Evolutionary conservation across 331 rosid species (phyloP), one percentile per base, ranked within the genome.

Genomic region (Cucumis variabilis): DNA sequence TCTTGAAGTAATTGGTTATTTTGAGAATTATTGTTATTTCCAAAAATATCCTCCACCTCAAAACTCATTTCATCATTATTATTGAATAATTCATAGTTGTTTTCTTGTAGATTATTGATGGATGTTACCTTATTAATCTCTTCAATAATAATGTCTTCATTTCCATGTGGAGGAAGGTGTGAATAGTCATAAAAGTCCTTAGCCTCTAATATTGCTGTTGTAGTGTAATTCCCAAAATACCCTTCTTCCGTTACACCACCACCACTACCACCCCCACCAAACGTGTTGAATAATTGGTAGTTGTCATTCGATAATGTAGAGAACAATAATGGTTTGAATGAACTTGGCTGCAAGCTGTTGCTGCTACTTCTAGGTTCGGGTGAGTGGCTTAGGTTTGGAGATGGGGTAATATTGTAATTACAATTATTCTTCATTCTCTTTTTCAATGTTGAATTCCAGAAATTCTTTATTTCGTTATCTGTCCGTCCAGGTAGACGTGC

Each of bases 401-500:
- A 94, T 20, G 91, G 33, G 19, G 4, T 63, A 23, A 20, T 63
- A 63, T 24, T 87, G 80, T n/a, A 58, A 58, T 7, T 48, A 82
- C n/a, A 51, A 28, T 70, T 90, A 19, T 70, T 90, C 87, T 94
- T 95, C 89, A 95, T 53, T 87, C 94, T 92, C 86, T 94, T 96
- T 87, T 96, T 96, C 69, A 96, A 30, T 0, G 98, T 94, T 1
- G 99, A 96, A 70, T 96, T 96, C 99, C 99, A 96, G 27, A 95
- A 95, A 41, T 96, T 96, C 92, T 96, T 96, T 15, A 96, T 96
- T 84, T 96, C 99, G n/a, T 96, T 96, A 92, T 96, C 99, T 0
- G 99, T 96, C 33, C 99, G 92, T 86, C 99, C 99, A 0, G 99
- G 99, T 37, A 96, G 97, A 87, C 97, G 98, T 67, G 98, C 97